phyloP scores from a whole-genome alignment of 352 stramenopile genomes.

The Phytophthora lateralis region DNA sequence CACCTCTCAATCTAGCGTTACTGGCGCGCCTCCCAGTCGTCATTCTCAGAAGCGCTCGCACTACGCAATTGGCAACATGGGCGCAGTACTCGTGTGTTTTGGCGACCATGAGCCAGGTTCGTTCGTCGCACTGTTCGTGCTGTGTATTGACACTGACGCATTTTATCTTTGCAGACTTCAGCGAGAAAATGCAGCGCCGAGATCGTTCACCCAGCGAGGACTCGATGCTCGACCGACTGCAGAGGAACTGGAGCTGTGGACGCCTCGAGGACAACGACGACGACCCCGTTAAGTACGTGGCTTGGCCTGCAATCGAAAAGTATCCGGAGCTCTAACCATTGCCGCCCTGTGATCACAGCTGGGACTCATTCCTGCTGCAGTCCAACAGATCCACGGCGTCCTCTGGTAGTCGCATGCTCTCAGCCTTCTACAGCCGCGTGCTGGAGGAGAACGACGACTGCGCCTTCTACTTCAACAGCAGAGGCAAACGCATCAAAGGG shows the following conservation, averaged over 20 bases:
- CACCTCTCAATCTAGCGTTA: constrained; percentile 26
- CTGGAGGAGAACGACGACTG: constrained; percentile 71
- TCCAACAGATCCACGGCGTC: constrained; percentile 57
- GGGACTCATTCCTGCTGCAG: constrained; percentile 45
- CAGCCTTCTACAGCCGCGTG: constrained; percentile 81
- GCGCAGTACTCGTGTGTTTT: constrained; percentile 64
- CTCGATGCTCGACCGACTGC: constrained; percentile 59
- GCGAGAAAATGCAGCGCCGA: constrained; percentile 17
- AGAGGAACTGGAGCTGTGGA: constrained; percentile 53
- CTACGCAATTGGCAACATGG: constrained; percentile 46
- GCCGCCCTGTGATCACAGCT: constrained; percentile 37
- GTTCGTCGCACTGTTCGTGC: not conserved
- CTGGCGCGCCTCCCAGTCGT: not conserved
- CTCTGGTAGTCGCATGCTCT: constrained; percentile 75
- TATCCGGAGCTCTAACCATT: not conserved
- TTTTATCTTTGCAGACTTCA: constrained; percentile 7
- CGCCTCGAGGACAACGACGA: constrained; percentile 26
- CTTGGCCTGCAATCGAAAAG: not conserved
- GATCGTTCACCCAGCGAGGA: constrained; percentile 22
- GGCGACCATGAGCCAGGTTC: constrained; percentile 28
- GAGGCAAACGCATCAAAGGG: constrained; percentile 60
- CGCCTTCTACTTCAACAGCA: constrained; percentile 61
- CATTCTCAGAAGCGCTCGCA: constrained; percentile 26
- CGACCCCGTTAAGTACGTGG: constrained; percentile 35
- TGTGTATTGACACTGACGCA: not conserved